A percentile compares a stretch with the other conserved stretches of the same genome.
Evolutionary conservation across 2,329 filamentous ascomycete species (phyloP).

Genomic region (Calonectria pseudoreteaudii): DNA sequence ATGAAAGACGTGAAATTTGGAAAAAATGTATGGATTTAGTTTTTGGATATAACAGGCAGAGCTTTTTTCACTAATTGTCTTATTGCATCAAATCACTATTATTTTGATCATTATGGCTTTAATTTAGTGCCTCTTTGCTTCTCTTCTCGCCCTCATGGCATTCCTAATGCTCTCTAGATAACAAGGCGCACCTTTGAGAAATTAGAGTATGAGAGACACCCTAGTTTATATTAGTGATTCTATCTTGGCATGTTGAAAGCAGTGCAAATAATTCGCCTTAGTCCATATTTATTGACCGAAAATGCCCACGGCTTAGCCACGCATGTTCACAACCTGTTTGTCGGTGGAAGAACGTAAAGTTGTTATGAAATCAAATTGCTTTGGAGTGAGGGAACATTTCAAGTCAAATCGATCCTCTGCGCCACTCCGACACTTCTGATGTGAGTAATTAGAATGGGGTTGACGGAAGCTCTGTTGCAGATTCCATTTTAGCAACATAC

Average conservation of each 20-base stretch:
- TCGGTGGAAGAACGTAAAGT: not conserved
- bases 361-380: not conserved
- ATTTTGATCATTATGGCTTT: too few relatives aligned
- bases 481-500: not conserved
- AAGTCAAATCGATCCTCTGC: not conserved
- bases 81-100: too few relatives aligned
- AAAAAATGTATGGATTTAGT: too few relatives aligned
- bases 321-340: not conserved
- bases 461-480: not conserved
- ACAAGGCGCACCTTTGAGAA: not conserved
- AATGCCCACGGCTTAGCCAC: not conserved
- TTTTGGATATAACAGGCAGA: too few relatives aligned
- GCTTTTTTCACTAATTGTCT: too few relatives aligned
- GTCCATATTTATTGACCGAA: not conserved
- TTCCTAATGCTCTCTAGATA: too few relatives aligned
- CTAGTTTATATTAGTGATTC: not conserved
- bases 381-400: not conserved
- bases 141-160: too few relatives aligned
- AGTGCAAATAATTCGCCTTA: not conserved
- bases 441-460: not conserved
- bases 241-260: not conserved
- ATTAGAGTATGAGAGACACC: too few relatives aligned
- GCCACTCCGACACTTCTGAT: not conserved
- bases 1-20: too few relatives aligned
- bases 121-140: too few relatives aligned